These are phyloP conservation scores for Cladosporium sp. DNA, from an alignment of 2,329 filamentous ascomycete genomes.

Conservation along the genomic window DNA sequence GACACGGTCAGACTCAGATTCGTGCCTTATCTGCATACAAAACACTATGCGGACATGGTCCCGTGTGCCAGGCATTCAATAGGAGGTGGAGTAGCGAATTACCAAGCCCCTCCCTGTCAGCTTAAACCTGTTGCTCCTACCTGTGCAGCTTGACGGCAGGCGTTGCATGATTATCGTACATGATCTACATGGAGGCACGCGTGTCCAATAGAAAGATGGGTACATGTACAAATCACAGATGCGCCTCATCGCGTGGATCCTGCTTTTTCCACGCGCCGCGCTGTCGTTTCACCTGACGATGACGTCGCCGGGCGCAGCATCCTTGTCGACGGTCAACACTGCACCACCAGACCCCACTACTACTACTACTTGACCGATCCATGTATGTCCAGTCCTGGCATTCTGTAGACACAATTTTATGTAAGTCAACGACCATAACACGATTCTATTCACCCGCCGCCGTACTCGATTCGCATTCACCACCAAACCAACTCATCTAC, in stretches of 20 bases:
- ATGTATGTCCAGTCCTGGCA: neutral
- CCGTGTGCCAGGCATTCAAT: neutral
- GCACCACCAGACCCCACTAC: neutral
- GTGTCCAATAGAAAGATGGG: neutral
- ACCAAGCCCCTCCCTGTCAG: neutral
- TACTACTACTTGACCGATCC: neutral
- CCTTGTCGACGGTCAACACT: conserved; percentile 3
- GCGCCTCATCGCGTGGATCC: neutral
- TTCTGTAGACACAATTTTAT: neutral
- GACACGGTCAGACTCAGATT: neutral
- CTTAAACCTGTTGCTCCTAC: neutral
- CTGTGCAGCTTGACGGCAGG: no score
- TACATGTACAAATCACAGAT: neutral
- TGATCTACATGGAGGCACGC: neutral
- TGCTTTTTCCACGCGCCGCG: neutral
- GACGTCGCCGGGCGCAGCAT: conserved; percentile 6
- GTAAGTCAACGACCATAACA: neutral
- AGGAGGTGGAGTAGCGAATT: neutral
- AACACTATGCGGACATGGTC: neutral
- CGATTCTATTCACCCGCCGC: neutral
- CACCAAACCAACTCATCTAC: neutral
- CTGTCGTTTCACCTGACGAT: neutral
- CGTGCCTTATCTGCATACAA: neutral
- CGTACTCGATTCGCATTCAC: neutral
- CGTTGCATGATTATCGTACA: neutral